phyloP scores from a whole-genome alignment of 2,329 filamentous ascomycete species.

The Cladosporium sp. region DNA sequence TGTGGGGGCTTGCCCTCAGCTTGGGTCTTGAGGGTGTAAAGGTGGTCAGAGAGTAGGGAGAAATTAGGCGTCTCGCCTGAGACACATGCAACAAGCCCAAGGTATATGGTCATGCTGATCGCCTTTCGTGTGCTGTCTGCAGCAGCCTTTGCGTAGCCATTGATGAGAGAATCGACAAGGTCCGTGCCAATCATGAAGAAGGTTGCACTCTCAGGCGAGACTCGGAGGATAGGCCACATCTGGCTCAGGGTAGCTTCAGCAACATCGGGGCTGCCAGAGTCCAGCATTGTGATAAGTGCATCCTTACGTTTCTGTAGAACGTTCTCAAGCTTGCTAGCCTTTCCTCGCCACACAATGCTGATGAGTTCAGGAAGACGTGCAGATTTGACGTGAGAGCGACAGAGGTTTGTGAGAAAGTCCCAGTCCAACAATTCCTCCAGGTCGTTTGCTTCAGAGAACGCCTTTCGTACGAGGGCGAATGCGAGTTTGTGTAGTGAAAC shows the following conservation, averaged over 20 bases:
- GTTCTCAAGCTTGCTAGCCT: conserved; percentile 48
- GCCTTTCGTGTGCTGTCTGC: conserved; percentile 57
- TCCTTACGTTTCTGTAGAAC: conserved; percentile 59
- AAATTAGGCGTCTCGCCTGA: conserved; percentile 64
- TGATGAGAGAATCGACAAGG: conserved; percentile 72
- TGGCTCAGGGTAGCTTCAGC: conserved; percentile 54
- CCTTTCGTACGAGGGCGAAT: conserved; percentile 55
- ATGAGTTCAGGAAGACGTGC: conserved; percentile 50
- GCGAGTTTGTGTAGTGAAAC: conserved; percentile 56
- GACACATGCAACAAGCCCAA: conserved; percentile 68
- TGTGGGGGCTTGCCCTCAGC: conserved; percentile 57
- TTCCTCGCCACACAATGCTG: conserved; percentile 49
- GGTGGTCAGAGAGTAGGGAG: conserved; percentile 73
- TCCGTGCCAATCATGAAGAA: conserved; percentile 81
- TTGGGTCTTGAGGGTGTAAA: conserved; percentile 73
- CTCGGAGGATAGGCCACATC: conserved; percentile 61
- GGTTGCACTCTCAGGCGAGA: conserved; percentile 52
- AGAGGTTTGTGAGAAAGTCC: conserved; percentile 65
- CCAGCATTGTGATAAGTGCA: conserved; percentile 58
- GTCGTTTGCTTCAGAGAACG: conserved; percentile 31
- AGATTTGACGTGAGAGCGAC: conserved; percentile 63
- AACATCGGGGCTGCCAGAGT: conserved; percentile 55
- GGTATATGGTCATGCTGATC: conserved; percentile 69
- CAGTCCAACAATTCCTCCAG: conserved; percentile 53
- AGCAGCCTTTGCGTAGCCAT: conserved; percentile 62